phyloP scores from a whole-genome alignment of 208 protist genomes.

The Crithidia fasciculata region DNA sequence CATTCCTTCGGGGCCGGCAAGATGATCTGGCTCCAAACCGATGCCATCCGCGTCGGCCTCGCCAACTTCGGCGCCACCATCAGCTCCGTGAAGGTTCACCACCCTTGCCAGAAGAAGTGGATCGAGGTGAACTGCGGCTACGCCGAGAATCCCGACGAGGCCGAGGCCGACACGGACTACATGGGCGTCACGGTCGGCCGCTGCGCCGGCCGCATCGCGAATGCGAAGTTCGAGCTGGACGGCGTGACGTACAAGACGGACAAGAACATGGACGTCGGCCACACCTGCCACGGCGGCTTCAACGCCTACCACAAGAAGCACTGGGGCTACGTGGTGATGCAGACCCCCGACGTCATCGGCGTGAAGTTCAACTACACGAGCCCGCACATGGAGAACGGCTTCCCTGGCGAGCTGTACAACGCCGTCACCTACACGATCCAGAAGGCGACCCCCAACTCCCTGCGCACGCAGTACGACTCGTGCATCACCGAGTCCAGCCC shows the following conservation, averaged over 20 bases:
- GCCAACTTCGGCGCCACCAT: conserved; percentile 63
- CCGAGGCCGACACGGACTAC: conserved; percentile 44
- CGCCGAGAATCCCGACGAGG: conserved; percentile 42
- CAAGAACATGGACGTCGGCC: conserved; percentile 21
- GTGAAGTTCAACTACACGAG: conserved; percentile 39
- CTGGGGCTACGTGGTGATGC: conserved; percentile 38
- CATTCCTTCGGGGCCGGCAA: conserved; percentile 43
- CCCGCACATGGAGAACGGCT: conserved; percentile 71
- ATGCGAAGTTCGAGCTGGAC: conserved; percentile 53
- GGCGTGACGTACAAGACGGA: conserved; percentile 34
- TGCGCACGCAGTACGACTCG: conserved; percentile 41
- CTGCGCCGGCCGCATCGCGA: conserved; percentile 61
- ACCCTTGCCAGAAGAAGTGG: conserved; percentile 34
- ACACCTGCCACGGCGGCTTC: conserved; percentile 53
- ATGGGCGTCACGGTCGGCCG: conserved; percentile 68
- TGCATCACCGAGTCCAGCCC: conserved; percentile 48
- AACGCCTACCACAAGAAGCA: conserved; percentile 59
- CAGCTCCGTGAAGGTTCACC: conserved; percentile 46
- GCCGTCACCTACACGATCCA: conserved; percentile 51
- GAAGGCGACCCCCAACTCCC: conserved; percentile 32
- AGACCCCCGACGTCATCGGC: conserved; percentile 17
- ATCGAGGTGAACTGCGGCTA: conserved; percentile 61
- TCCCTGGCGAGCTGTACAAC: conserved; percentile 38
- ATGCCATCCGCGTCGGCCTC: conserved; percentile 39
- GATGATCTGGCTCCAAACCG: conserved; percentile 42